Evolutionary conservation across 2,329 filamentous ascomycete genomes (phyloP).

Genomic region (Epichloe gansuensis): DNA sequence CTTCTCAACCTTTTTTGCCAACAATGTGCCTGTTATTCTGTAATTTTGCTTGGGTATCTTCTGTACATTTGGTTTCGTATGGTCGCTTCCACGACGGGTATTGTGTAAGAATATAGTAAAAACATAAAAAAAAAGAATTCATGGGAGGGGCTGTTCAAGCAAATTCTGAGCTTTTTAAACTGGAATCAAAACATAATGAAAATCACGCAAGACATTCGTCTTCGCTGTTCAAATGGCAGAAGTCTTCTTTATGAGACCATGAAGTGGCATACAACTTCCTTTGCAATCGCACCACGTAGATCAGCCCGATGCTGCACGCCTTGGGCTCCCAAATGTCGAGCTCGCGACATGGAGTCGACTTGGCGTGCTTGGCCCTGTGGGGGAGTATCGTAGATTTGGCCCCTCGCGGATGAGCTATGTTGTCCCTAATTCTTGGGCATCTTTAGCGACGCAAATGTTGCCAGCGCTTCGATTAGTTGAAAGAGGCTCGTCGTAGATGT

Average conservation of each 20-base stretch:
- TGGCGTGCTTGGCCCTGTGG: neutral
- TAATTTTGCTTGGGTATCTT: conserved; percentile 8
- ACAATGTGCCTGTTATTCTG: neutral
- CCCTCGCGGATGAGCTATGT: too few species aligned
- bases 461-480: too few species aligned
- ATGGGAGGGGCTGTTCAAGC: neutral
- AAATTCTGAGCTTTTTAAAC: too few species aligned
- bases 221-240: neutral
- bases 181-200: neutral
- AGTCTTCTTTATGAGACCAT: neutral
- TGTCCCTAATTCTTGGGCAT: too few species aligned
- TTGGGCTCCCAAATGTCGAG: neutral
- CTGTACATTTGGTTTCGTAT: conserved; percentile 1
- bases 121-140: neutral
- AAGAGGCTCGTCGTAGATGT: too few species aligned
- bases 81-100: conserved; percentile 5
- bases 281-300: neutral
- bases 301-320: neutral
- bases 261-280: neutral
- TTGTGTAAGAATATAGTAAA: conserved; percentile 1
- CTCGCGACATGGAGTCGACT: neutral
- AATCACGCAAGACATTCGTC: neutral
- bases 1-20: conserved; percentile 1
- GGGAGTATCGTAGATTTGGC: too few species aligned
- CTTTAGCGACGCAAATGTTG: too few species aligned